Percentiles rank a stretch among this genome's conserved stretches.
Evolutionary conservation across 257 asterid species (phyloP).

Genomic region (Mentha longifolia): DNA sequence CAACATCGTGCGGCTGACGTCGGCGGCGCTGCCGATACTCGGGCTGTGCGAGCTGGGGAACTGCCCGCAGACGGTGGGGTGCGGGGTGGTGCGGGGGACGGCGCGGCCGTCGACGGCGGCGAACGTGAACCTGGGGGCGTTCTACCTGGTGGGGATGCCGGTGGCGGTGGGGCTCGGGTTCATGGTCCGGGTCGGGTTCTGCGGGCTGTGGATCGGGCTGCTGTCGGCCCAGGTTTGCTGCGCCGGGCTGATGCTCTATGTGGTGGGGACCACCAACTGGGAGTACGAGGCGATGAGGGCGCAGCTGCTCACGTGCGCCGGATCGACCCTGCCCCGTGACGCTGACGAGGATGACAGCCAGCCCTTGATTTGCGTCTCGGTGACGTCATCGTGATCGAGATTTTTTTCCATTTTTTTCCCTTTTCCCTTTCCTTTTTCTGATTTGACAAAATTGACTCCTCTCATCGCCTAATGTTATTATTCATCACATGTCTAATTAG

Average conservation of each 20-base stretch:
- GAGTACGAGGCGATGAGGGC: conserved; percentile 69
- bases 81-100: conserved; percentile 84
- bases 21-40: conserved; percentile 69
- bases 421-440: too few relatives aligned
- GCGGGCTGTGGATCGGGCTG: conserved; percentile 88
- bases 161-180: conserved; percentile 77
- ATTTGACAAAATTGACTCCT: conserved; percentile 26
- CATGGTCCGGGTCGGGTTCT: conserved; percentile 53
- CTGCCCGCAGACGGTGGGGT: conserved; percentile 88
- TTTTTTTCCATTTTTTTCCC: too few relatives aligned
- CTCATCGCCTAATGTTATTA: too few relatives aligned
- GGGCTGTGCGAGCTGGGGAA: conserved; percentile 90
- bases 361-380: conserved; percentile 64
- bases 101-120: conserved; percentile 83
- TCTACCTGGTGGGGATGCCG: conserved; percentile 83
- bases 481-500: not conserved
- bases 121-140: conserved; percentile 80
- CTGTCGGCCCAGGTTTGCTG: conserved; percentile 79
- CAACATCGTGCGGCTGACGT: conserved; percentile 56
- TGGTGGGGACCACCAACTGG: conserved; percentile 81
- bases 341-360: conserved; percentile 45
- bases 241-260: conserved; percentile 80
- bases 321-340: conserved; percentile 37
- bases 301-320: conserved; percentile 69
- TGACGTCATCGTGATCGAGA: conserved; percentile 48